phyloP scores from a whole-genome alignment of 2,329 filamentous ascomycete genomes.

The Knufia petricola region DNA sequence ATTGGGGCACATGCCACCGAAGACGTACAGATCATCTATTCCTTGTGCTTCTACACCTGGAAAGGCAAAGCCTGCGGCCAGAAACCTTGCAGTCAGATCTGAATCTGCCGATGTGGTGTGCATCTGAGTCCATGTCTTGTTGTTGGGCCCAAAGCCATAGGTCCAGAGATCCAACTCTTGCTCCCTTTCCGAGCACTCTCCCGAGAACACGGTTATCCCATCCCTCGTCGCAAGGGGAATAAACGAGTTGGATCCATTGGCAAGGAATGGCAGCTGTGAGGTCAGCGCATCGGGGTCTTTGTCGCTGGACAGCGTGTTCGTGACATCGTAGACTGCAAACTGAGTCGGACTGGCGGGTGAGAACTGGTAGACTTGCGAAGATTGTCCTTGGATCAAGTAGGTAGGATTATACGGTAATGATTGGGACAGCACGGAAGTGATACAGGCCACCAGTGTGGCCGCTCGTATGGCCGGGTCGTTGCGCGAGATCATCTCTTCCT shows the following conservation, averaged over 20 bases:
- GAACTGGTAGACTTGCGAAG: conserved; percentile 11
- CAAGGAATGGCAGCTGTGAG: conserved; percentile 53
- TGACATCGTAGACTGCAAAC: conserved; percentile 20
- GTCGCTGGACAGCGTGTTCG: conserved; percentile 23
- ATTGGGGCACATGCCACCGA: conserved; percentile 74
- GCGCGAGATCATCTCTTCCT: conserved; percentile 12
- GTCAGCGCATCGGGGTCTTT: conserved; percentile 39
- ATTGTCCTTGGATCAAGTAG: conserved; percentile 1
- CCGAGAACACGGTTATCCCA: conserved; percentile 62
- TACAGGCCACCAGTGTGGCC: conserved; percentile 8
- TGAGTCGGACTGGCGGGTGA: conserved; percentile 4
- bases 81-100: conserved; percentile 43
- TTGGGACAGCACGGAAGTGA: conserved; percentile 6
- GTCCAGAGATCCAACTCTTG: conserved; percentile 55
- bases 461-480: conserved; percentile 8
- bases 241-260: conserved; percentile 42
- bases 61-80: conserved; percentile 57
- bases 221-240: conserved; percentile 55
- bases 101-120: conserved; percentile 28
- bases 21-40: conserved; percentile 54
- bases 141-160: conserved; percentile 44
- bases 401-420: conserved; percentile 8
- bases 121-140: conserved; percentile 47
- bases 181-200: conserved; percentile 53
- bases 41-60: conserved; percentile 42